Conservation (phyloP, 495 filamentous ascomycete species). For the Tuber calosporum region DNA sequence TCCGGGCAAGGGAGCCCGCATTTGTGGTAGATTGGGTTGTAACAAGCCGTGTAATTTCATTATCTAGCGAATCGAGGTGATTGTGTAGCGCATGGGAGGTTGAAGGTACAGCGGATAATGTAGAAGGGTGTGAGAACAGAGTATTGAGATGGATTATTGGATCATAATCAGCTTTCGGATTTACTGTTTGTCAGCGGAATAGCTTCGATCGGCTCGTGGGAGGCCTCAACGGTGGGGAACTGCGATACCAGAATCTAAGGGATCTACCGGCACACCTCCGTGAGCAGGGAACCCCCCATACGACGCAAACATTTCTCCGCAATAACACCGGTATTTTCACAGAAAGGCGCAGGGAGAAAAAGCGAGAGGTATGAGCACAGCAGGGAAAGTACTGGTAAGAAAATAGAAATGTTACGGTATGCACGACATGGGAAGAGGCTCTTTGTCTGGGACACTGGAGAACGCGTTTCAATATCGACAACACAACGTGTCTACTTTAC, state of each 20-base stretch:
- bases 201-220: conserved; percentile 29
- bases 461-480: neutral
- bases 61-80: conserved; percentile 78
- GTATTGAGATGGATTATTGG: conserved; percentile 88
- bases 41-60: conserved; percentile 69
- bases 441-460: neutral
- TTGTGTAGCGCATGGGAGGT: conserved; percentile 63
- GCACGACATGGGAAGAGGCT: neutral
- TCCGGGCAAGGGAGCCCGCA: conserved; percentile 77
- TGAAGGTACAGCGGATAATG: conserved; percentile 66
- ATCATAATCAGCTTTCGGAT: conserved; percentile 72
- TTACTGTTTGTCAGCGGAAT: conserved; percentile 14
- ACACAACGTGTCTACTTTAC: neutral
- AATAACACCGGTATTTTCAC: neutral
- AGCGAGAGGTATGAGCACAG: neutral
- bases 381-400: neutral
- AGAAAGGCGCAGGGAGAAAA: neutral
- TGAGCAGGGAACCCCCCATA: conserved; percentile 27
- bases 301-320: conserved; percentile 23
- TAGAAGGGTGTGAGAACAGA: conserved; percentile 86
- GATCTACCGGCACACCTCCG: conserved; percentile 28
- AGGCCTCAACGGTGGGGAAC: conserved; percentile 9
- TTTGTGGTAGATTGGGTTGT: conserved; percentile 76
- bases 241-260: conserved; percentile 33
- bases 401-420: neutral